Percentiles rank a stretch among this genome's conserved stretches.
These are phyloP conservation scores for Leishmania turanica DNA, from an alignment of 208 protist species.

Conservation along the genomic window DNA sequence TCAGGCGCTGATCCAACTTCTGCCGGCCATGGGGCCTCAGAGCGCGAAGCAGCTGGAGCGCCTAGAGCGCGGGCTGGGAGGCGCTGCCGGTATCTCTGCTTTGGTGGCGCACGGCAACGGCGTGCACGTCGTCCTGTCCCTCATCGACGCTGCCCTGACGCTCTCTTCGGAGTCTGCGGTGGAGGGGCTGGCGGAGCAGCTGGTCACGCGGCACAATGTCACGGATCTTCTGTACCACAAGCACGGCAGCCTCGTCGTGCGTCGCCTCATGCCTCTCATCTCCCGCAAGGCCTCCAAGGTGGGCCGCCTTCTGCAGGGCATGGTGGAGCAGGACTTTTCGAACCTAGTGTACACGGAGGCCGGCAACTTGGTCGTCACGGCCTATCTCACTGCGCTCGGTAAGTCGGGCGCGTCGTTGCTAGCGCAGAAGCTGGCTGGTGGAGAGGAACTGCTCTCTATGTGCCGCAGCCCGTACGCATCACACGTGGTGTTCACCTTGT, in stretches of 20 bases:
- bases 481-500: slow-evolving; percentile 79
- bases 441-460: slow-evolving; percentile 66
- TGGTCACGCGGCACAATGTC: slow-evolving; percentile 57
- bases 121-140: slow-evolving; percentile 69
- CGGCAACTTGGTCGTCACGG: slow-evolving; percentile 84
- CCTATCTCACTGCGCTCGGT: slow-evolving; percentile 65
- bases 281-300: slow-evolving; percentile 57
- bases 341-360: slow-evolving; percentile 68
- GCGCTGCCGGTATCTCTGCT: slow-evolving; percentile 37
- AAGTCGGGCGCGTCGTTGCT: slow-evolving; percentile 47
- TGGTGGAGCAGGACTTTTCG: slow-evolving; percentile 59
- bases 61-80: slow-evolving; percentile 53
- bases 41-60: slow-evolving; percentile 38
- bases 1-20: slow-evolving; percentile 61
- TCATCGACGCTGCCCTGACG: slow-evolving; percentile 54
- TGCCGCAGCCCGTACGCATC: slow-evolving; percentile 68
- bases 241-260: slow-evolving; percentile 76
- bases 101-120: slow-evolving; percentile 61
- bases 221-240: slow-evolving; percentile 55
- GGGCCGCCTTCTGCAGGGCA: slow-evolving; percentile 53
- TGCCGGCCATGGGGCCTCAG: slow-evolving; percentile 38
- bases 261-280: slow-evolving; percentile 77
- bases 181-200: slow-evolving; percentile 54
- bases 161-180: slow-evolving; percentile 36
- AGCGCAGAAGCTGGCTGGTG: slow-evolving; percentile 56